These are phyloP conservation scores for Neurospora sp. DNA, from an alignment of 495 filamentous ascomycete genomes.

Conservation along the genomic window DNA sequence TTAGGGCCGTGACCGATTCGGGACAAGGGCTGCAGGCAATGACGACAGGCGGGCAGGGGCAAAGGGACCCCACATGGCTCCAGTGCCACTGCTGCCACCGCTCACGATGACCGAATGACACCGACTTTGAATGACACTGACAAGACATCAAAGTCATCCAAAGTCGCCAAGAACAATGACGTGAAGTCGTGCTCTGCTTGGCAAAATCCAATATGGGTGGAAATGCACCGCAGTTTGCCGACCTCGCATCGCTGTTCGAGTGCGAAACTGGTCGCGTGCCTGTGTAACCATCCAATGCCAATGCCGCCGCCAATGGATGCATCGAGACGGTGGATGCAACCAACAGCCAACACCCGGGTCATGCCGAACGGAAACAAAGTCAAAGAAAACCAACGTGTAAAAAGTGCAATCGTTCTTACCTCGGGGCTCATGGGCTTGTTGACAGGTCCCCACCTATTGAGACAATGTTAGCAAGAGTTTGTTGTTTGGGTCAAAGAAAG, in stretches of 20 bases:
- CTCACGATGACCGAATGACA: conserved; percentile 1
- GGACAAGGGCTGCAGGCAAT: conserved; percentile 9
- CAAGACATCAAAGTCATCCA: conserved; percentile 3
- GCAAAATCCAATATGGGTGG: background rate
- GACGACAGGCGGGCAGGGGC: conserved; percentile 19
- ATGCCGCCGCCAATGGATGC: background rate
- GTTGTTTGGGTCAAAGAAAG: background rate
- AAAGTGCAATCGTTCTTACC: conserved; percentile 46
- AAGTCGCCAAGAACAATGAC: conserved; percentile 14
- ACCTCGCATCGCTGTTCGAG: background rate
- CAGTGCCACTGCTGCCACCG: background rate
- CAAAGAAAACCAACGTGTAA: background rate
- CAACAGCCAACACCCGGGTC: background rate
- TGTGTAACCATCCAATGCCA: background rate
- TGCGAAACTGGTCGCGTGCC: background rate
- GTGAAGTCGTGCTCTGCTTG: background rate
- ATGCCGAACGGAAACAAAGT: background rate
- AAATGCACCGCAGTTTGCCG: background rate
- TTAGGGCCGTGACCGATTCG: conserved; percentile 11
- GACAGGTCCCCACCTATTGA: conserved; percentile 56
- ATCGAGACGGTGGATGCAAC: background rate
- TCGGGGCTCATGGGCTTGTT: conserved; percentile 98
- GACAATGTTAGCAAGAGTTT: background rate
- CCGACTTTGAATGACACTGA: conserved; percentile 11
- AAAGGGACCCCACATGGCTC: background rate